Conservation (phyloP, 176 grass and related monocot genomes). For the Oryza officinalis region DNA sequence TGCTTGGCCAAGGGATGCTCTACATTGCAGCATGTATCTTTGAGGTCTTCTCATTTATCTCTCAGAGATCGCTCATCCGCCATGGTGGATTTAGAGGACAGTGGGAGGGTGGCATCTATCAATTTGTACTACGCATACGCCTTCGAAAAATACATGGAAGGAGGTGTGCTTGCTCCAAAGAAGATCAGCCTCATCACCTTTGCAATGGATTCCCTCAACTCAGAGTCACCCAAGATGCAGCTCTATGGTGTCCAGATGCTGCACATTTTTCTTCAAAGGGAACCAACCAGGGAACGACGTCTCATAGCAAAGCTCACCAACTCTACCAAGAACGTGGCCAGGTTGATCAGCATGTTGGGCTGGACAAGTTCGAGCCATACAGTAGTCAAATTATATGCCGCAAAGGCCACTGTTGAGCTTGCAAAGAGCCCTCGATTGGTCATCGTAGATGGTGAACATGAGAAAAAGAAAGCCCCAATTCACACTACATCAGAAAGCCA, state of each 20-base stretch:
- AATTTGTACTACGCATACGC: slow-evolving; percentile 14
- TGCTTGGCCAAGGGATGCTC: slow-evolving; percentile 24
- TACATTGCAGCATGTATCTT: not conserved
- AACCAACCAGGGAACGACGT: not conserved
- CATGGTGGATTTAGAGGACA: not conserved
- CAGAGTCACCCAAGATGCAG: not conserved
- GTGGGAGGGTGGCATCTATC: not conserved
- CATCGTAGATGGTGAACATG: slow-evolving; percentile 1
- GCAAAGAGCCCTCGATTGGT: too few relatives aligned
- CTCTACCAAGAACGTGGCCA: not conserved
- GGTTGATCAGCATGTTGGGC: slow-evolving; percentile 3
- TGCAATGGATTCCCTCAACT: slow-evolving; percentile 23
- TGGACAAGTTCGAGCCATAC: too few relatives aligned
- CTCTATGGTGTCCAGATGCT: not conserved
- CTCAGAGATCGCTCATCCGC: not conserved
- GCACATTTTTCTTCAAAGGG: not conserved
- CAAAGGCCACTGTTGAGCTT: too few relatives aligned
- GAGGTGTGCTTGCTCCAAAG: not conserved
- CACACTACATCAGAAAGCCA: not conserved
- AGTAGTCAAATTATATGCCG: too few relatives aligned
- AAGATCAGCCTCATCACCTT: not conserved
- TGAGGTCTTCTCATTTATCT: not conserved
- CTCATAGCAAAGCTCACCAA: not conserved
- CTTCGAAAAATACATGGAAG: slow-evolving; percentile 4
- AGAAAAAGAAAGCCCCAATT: not conserved